phyloP scores from a whole-genome alignment of 805 yeast species.

The Candida silvicultrix region DNA sequence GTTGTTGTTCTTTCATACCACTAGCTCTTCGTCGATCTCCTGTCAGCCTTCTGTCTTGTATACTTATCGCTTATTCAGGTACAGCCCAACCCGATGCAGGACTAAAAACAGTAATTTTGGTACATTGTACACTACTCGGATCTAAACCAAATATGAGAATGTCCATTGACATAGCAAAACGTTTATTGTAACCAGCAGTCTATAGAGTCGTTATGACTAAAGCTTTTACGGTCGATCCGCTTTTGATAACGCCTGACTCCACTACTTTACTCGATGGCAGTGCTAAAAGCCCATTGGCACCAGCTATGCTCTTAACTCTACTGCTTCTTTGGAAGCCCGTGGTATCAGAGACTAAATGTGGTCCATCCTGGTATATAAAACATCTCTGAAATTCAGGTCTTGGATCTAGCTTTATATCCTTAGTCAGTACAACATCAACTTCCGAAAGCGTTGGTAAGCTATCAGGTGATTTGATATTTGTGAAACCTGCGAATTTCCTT shows the following conservation, averaged over 20 bases:
- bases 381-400: constrained; percentile 50
- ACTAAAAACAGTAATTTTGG: no score
- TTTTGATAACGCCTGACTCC: constrained; percentile 3
- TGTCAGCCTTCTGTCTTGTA: no score
- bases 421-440: constrained; percentile 28
- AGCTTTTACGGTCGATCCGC: constrained; percentile 22
- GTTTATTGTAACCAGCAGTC: no score
- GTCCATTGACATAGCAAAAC: no score
- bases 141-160: no score
- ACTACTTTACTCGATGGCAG: constrained; percentile 30
- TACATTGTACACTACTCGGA: no score
- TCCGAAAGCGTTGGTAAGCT: constrained; percentile 23
- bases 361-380: constrained; percentile 20
- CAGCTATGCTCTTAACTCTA: constrained; percentile 39
- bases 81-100: background rate
- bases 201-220: constrained; percentile 21
- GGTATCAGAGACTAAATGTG: constrained; percentile 30
- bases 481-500: constrained; percentile 29
- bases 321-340: constrained; percentile 50
- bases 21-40: no score
- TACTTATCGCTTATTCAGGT: background rate
- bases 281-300: constrained; percentile 38
- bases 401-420: constrained; percentile 34
- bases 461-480: constrained; percentile 4
- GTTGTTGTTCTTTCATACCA: no score